Evolutionary conservation across 495 filamentous ascomycete species (phyloP).

Genomic region (Thermothielavioides terrestris): DNA sequence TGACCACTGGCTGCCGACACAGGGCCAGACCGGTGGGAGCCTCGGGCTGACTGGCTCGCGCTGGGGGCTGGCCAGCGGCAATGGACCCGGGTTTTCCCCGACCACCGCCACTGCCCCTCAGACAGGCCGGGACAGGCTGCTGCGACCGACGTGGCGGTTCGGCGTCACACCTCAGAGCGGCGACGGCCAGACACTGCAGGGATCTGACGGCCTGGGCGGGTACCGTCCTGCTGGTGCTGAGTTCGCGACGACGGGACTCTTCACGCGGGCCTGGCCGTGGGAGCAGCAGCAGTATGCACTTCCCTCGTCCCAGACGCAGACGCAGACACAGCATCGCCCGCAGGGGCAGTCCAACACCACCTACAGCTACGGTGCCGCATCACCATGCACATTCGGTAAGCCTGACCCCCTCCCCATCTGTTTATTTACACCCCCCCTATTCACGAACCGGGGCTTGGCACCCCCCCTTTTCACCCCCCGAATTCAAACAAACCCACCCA

Average conservation of each 20-base stretch:
- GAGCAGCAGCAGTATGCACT: neutral
- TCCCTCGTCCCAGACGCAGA: neutral
- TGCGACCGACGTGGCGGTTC: neutral
- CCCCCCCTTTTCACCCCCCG: neutral
- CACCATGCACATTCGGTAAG: neutral
- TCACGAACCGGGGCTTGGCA: neutral
- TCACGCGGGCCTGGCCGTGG: neutral
- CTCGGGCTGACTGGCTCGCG: neutral
- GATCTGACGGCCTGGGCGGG: neutral
- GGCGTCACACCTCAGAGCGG: neutral
- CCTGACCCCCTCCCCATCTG: neutral
- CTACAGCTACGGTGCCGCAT: neutral
- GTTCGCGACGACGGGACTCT: no score
- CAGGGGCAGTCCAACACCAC: neutral
- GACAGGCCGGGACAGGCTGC: neutral
- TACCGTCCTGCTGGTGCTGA: neutral
- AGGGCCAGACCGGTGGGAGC: no score
- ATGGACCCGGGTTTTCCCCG: neutral
- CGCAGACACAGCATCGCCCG: neutral
- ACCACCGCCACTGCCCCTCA: neutral
- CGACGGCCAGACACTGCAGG: neutral
- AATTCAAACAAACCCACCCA: neutral
- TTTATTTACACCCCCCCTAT: neutral
- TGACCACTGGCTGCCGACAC: no score
- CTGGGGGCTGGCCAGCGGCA: neutral